Conservation (phyloP, 371 early-diverging fungal genomes). For the Mucor plumbeus region DNA sequence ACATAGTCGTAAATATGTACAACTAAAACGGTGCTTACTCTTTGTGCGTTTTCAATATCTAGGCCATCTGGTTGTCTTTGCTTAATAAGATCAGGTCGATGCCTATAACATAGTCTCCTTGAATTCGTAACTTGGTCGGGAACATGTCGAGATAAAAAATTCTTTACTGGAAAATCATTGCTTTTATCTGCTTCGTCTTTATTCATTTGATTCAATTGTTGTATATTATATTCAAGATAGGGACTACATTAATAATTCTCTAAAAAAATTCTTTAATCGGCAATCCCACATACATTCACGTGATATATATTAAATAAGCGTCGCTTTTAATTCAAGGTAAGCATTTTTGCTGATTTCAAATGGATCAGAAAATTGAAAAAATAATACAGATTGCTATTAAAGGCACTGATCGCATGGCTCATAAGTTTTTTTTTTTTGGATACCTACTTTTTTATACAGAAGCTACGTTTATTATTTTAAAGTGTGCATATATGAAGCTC, state of each 20-base stretch:
- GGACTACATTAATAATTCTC: not conserved
- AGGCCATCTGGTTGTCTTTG: slow-evolving; percentile 33
- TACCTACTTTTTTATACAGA: too few species aligned
- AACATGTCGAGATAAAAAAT: slow-evolving; percentile 49
- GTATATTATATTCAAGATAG: not conserved
- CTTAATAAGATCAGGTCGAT: slow-evolving; percentile 43
- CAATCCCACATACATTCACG: not conserved
- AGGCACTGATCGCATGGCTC: too few species aligned
- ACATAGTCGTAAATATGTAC: not conserved
- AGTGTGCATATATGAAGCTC: too few species aligned
- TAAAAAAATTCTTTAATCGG: not conserved
- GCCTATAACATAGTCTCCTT: slow-evolving; percentile 41
- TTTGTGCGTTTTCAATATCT: slow-evolving; percentile 31
- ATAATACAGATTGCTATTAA: too few species aligned
- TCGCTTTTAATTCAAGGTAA: not conserved
- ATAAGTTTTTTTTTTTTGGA: too few species aligned
- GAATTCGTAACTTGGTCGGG: slow-evolving; percentile 45
- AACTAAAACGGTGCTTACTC: slow-evolving; percentile 21
- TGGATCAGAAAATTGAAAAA: too few species aligned
- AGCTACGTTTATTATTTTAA: too few species aligned
- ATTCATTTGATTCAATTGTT: not conserved
- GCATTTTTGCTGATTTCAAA: not conserved
- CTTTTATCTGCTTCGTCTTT: not conserved
- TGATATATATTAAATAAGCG: too few species aligned
- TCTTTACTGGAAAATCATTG: slow-evolving; percentile 27